These are phyloP conservation scores for Chaetomium tenue DNA, from an alignment of 495 filamentous ascomycete genomes.

Conservation along the genomic window DNA sequence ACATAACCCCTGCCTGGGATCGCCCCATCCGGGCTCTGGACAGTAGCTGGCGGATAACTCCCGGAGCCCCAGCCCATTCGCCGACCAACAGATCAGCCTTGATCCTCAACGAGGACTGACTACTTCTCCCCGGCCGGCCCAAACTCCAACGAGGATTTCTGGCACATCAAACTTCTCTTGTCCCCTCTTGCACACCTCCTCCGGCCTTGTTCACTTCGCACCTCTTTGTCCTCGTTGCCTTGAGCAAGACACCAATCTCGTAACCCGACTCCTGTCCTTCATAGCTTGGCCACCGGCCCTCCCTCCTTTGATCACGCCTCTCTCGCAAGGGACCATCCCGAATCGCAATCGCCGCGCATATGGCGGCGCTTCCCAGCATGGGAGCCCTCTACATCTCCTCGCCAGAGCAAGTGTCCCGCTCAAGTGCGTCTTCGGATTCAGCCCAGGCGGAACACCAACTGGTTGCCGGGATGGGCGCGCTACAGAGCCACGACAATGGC, in stretches of 20 bases:
- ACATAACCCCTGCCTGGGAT: constrained; percentile 13
- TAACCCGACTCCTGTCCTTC: not conserved
- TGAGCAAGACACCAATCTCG: not conserved
- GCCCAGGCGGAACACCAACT: constrained; percentile 14
- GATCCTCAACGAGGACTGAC: constrained; percentile 1
- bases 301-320: not conserved
- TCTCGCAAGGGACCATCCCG: constrained; percentile 1
- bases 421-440: constrained; percentile 14
- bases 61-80: constrained; percentile 15
- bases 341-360: constrained; percentile 10
- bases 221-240: constrained; percentile 8
- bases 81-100: constrained; percentile 14
- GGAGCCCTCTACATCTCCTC: constrained; percentile 20
- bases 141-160: constrained; percentile 2
- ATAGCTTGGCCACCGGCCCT: not conserved
- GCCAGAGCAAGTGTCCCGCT: constrained; percentile 16
- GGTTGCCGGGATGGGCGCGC: constrained; percentile 7
- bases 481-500: constrained; percentile 15
- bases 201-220: constrained; percentile 5
- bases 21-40: constrained; percentile 14
- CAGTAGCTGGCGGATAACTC: constrained; percentile 16
- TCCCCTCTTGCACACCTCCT: constrained; percentile 18
- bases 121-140: constrained; percentile 11
- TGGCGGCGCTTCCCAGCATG: constrained; percentile 19
- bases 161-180: constrained; percentile 26